Evolutionary conservation across 1,139 yeast genomes (phyloP), one percentile per base, ranked within the genome.

Genomic region (Geotrichum candidum): DNA sequence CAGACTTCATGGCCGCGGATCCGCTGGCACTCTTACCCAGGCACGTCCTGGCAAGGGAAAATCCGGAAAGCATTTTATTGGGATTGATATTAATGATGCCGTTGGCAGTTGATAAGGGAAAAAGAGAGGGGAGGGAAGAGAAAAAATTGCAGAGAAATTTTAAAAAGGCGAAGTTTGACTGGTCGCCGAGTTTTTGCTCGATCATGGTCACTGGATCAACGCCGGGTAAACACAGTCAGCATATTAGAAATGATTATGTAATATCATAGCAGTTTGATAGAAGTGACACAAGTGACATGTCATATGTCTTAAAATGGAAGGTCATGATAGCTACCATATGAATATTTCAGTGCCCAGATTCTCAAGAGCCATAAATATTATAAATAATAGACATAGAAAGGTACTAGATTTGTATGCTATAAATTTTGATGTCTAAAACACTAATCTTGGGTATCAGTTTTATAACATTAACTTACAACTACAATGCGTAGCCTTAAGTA

Each of bases 51-150:
- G 56, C 35, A 15, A 58, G 38, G 10, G 57, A 48, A 29, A 53
- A 45, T 25, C 60, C 53, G 25, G 60, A 58, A 50, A 58, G 53
- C 60, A 58, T 58, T 22, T n/a, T 51, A 29, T 33, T 57, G 31
- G 3, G 53, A 31, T 33, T 41, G 15, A 23, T 11, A 35, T 38
- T 13, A 25, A 9, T 53, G 48, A 3, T 46, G 33, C 4, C 18
- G 53, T 13, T 53, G 33, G 27, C 46, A 22, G 22, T n/a, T 41
- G 48, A 7, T 13, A 15, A 2, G 18, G 45, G 25, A 22, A 23
- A 46, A 27, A 33, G 29, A 22, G 50, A 48, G 46, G 53, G n/a
- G 48, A 31, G 41, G 46, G 18, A 48, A 50, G n/a, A 13, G 22
- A 45, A 56, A 57, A 29, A 41, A 33, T 25, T 41, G 48, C 48